Base-by-base conservation (phyloP, 176 grass and related monocot genomes). In the Eragrostis curvula region DNA sequence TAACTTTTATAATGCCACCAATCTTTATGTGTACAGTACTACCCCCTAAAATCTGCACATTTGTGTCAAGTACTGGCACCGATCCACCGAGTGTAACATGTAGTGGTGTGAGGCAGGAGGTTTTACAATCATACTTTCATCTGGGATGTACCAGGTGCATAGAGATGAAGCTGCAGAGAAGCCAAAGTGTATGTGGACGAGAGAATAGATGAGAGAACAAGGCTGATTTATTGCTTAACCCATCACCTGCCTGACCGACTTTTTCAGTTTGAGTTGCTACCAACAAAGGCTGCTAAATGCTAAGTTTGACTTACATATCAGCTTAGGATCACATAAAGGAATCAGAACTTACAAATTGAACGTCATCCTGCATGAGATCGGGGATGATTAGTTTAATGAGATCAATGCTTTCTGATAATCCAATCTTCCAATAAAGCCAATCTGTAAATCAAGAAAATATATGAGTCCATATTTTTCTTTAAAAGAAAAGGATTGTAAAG, bases 361-460 rank as follows among this genome's bases (percentile, higher is more conserved):
- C 32, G 6, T 99, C 85, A 5, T 95, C 90, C 80, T 47, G 75
- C 88, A 99, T 66, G 53, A 99, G 85, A 57, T 96, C 80, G 55
- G 90, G 90, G 51, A 96, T 74, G 62, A 87, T 83, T 6, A 88
- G 79, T 74, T 82, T 81, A 77, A 99, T 93, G 67, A 99, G 82
- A 87, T 99, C 96, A 83, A 88, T 93, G 60, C 96, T 89, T 99
- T 99, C 80, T 99, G 96, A 76, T 96, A 96, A 57, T 96, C 96
- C 87, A 99, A 80, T 72, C 96, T 91, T 90, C 96, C 96, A 91
- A 99, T 99, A 83, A 96, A 99, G 40, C 96, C 96, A 84, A 99
- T 93, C 93, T 99, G 85, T 75, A 30, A 93, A 87, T 59, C 30
- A 79, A 51, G 77, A 16, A 87, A 63, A 65, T 77, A 79, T 71